Base-by-base conservation (phyloP, 176 grass and related monocot genomes). In the Cenchrus americanus region DNA sequence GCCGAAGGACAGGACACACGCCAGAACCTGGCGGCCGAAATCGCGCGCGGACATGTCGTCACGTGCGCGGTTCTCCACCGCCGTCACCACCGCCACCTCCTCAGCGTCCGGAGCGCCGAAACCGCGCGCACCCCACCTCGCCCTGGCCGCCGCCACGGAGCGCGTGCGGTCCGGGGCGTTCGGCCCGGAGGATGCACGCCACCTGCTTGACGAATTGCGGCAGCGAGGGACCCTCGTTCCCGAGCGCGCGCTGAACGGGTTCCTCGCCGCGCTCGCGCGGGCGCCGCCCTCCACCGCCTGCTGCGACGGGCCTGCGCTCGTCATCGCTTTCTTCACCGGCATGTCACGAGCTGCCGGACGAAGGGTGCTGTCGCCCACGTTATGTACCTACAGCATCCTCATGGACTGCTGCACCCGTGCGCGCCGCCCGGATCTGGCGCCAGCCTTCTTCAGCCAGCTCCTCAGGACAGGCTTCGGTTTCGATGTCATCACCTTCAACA, bases 341-440 rank as follows among this genome's bases (percentile, higher is more conserved):
- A 17, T 78, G 34, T 32, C 8, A 13, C 61, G 22, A 40, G 37
- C 37, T 42, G 3, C 18, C 0, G 22, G n/a, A 41, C 66, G 3
- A 0, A 22, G 8, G 46, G 40, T 18, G 43, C 8, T 18, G 40
- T 0, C 66, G 12, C 40, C 51, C 0, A 19, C 71, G 5, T 1
- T 21, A 24, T 1, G 3, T 55, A 83, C 82, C 49, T 88, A 88
- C 50, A 14, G 15, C 3, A 79, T 86, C 27, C 32, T 89, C 37
- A 79, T 89, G 10, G 59, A 69, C 18, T 83, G 79, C 64, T 89
- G 86, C 70, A 5, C 62, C 73, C 66, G 42, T 5, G 49, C 11
- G 4, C 49, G 60, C 14, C 54, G 50, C 18, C 54, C 73, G 5
- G 78, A 71, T 18, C 82, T 89, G 3, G 50, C 9, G 14, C 78